Base-by-base conservation (phyloP, 805 yeast species). In the Blastobotrys terrestris region DNA sequence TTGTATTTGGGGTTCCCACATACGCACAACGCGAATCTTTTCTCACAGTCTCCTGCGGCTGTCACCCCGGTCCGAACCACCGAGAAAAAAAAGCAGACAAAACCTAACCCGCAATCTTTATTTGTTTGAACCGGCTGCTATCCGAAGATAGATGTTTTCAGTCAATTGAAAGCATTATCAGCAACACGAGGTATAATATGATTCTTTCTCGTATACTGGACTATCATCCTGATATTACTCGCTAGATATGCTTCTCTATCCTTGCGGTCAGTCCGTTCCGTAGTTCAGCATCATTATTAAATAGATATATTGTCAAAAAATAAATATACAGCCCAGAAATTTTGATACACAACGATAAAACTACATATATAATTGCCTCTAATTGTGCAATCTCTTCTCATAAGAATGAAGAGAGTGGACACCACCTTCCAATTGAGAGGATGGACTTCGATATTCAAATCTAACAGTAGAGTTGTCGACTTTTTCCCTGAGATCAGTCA, bases 401-500 rank as follows among this genome's bases (percentile, higher is more conserved):
- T 87, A 94, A 55, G 97, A 91, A 79, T 89, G 89, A 74, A 94
- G 81, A 68, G 95, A 91, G 75, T 89, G 87, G 58, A 94, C 92
- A 73, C 98, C 98, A 78, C 99, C 99, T 77, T 94, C 99, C 61
- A 90, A 79, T 80, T 94, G 99, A 59, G 99, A 97, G 67, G 97
- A 87, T 49, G 98, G 96, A 62, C 98, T 91, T 83, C 99, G 89
- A 74, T 85, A 84, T 77, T 94, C 99, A 68, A 94, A 94, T 77
- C 99, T 84, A 58, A 90, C 84, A 31, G 73, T 75, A 62, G 95
- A 95, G 53, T 63, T 58, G 64, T 75, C 76, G 56, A 87, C 92
- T 46, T 77, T 71, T 55, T 72, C 72, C 67, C 85, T 85, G 71
- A 94, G 80, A 43, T 73, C 82, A 15, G 61, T 68, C 60, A 87